Percentiles rank a stretch among this genome's conserved stretches.
Evolutionary conservation across 2,329 filamentous ascomycete genomes (phyloP).

Genomic region (Camptophora hylomeconis): DNA sequence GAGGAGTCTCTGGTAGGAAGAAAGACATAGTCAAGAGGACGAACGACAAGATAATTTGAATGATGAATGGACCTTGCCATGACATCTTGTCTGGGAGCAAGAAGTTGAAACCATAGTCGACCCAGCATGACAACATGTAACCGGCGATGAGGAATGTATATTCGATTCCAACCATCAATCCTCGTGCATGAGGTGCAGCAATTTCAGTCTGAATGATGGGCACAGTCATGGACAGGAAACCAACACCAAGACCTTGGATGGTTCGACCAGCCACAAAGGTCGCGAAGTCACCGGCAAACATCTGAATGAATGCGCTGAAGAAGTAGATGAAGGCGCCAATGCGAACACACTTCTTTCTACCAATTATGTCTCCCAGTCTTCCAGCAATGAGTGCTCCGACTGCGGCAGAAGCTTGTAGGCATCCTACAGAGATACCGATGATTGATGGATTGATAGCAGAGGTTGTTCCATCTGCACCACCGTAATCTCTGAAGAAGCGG

Average conservation of each 20-base stretch:
- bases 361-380: constrained; percentile 33
- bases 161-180: constrained; percentile 28
- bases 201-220: constrained; percentile 30
- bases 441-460: constrained; percentile 23
- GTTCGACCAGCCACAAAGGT: constrained; percentile 26
- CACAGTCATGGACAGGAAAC: constrained; percentile 28
- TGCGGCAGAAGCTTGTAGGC: constrained; percentile 25
- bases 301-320: constrained; percentile 29
- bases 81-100: constrained; percentile 22
- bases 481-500: constrained; percentile 27
- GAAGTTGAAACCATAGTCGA: constrained; percentile 27
- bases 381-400: constrained; percentile 45
- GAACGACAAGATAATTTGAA: constrained; percentile 33
- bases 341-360: constrained; percentile 28
- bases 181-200: constrained; percentile 23
- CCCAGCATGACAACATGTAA: constrained; percentile 29
- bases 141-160: constrained; percentile 26
- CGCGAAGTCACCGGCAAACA: constrained; percentile 25
- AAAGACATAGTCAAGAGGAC: constrained; percentile 42
- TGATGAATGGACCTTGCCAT: constrained; percentile 30
- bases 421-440: constrained; percentile 26
- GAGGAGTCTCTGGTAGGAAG: constrained; percentile 44
- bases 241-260: constrained; percentile 30
- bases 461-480: constrained; percentile 22
- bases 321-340: constrained; percentile 26